Percentiles rank a stretch among this genome's conserved stretches.
These are phyloP conservation scores for Blumeria hordei DNA, from an alignment of 2,329 filamentous ascomycete species.

Conservation along the genomic window DNA sequence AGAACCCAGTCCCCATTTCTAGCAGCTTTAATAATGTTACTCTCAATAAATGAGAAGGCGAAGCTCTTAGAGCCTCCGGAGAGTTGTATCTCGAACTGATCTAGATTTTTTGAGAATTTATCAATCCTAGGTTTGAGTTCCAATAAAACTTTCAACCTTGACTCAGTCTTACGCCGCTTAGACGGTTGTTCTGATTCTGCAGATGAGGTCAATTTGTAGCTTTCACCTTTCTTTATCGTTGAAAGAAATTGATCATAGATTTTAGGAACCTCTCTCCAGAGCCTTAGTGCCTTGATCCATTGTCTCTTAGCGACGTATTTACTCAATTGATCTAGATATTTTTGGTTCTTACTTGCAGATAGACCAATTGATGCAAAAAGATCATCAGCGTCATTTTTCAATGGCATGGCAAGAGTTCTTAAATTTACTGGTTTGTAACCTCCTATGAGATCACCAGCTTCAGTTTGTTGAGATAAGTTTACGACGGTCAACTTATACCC, in stretches of 20 bases:
- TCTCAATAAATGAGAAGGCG: conserved; percentile 88
- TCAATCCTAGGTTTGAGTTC: conserved; percentile 50
- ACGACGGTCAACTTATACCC: conserved; percentile 77
- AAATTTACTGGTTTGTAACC: conserved; percentile 93
- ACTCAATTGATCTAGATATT: conserved; percentile 57
- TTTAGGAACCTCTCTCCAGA: conserved; percentile 74
- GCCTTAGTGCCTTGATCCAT: conserved; percentile 64
- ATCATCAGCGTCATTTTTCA: conserved; percentile 85
- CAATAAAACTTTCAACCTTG: conserved; percentile 38
- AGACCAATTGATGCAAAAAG: conserved; percentile 70
- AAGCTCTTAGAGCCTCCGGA: conserved; percentile 50
- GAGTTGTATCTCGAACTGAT: conserved; percentile 60
- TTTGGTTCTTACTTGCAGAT: conserved; percentile 64
- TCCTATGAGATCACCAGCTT: conserved; percentile 83
- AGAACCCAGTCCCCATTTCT: conserved; percentile 93
- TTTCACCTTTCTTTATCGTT: conserved; percentile 24
- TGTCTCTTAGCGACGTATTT: conserved; percentile 62
- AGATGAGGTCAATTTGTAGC: conserved; percentile 10
- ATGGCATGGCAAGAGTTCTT: conserved; percentile 60
- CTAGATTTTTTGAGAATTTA: conserved; percentile 47
- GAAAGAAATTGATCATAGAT: conserved; percentile 56
- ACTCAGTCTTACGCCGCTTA: conserved; percentile 43
- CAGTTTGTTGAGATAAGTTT: conserved; percentile 93
- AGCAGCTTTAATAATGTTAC: conserved; percentile 87
- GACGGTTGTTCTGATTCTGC: conserved; percentile 32